Evolutionary conservation across 805 yeast species (phyloP).

Genomic region (Yueomyces sinensis): DNA sequence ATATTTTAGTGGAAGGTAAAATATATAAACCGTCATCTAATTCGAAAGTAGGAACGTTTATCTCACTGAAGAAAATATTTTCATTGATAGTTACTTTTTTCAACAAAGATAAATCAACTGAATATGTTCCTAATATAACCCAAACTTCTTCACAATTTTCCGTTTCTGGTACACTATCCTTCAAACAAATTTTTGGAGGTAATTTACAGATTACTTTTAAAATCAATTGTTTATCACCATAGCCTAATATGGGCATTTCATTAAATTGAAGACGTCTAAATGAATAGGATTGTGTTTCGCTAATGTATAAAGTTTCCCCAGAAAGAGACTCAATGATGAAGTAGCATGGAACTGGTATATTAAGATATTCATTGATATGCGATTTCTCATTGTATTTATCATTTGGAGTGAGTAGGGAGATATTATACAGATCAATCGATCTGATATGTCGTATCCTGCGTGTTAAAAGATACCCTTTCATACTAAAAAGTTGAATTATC

Average conservation of each 20-base stretch:
- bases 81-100: neutral
- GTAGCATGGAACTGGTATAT: conserved; percentile 11
- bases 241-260: conserved; percentile 11
- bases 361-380: neutral
- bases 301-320: conserved; percentile 12
- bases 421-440: conserved; percentile 12
- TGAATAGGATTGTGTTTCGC: conserved; percentile 15
- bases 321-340: conserved; percentile 10
- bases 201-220: conserved; percentile 11
- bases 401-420: conserved; percentile 1
- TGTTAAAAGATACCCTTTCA: conserved; percentile 8
- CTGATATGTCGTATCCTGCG: conserved; percentile 18
- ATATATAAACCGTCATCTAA: conserved; percentile 16
- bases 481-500: too few relatives aligned
- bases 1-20: conserved; percentile 1
- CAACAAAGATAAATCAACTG: conserved; percentile 6
- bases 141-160: conserved; percentile 5
- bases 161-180: neutral
- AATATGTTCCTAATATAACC: conserved; percentile 6
- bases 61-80: neutral
- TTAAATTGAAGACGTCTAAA: conserved; percentile 11
- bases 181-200: conserved; percentile 8
- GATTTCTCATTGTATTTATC: too few relatives aligned
- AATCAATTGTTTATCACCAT: conserved; percentile 6
- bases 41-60: conserved; percentile 13